Base-by-base conservation (phyloP, 2,329 filamentous ascomycete species). In the Bipolaris zeicola region DNA sequence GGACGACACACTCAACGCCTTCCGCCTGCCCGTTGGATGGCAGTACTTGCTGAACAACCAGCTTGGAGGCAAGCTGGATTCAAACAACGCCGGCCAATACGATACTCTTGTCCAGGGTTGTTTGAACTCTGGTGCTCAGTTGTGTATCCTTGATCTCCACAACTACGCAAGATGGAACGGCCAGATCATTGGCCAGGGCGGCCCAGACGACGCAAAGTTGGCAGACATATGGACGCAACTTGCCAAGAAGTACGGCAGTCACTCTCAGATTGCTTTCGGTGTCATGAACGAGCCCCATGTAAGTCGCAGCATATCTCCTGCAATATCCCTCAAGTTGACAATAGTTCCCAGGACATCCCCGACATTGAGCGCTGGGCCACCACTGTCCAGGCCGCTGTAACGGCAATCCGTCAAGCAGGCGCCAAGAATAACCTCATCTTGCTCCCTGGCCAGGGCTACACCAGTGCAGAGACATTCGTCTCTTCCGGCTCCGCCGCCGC, bases 261-360 rank as follows among this genome's bases (percentile, higher is more conserved):
- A 85, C 47, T 69, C 79, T 36, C 85, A 82, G 57, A 75, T 90
- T 24, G 79, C 83, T 3, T 88, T 90, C 62, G 87, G 86, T 13
- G 69, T 90, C 42, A 89, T 90, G 87, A 90, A 90, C 74, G 88
- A 80, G 75, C 87, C 87, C 6, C 85, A 89, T 70, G 83, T 43
- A 31, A 16, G 41, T 28, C n/a, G 41, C 24, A 3, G 7, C 2
- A 11, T 2, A 0, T 18, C 54, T 50, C 72, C 84, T 52, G 81
- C 86, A 64, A 78, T 88, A 61, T 71, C 67, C 24, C 71, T 31
- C 41, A 43, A 18, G 41, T n/a, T 43, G 6, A 43, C 3, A n/a
- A 28, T 28, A 1, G 14, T 8, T 75, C 11, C 10, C 7, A 43
- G 41, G 41, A 43, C 7, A 43, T 43, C n/a, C 41, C 41, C 7